Evolutionary conservation across 352 stramenopile genomes (phyloP).

Genomic region (Plasmopara muralis): DNA sequence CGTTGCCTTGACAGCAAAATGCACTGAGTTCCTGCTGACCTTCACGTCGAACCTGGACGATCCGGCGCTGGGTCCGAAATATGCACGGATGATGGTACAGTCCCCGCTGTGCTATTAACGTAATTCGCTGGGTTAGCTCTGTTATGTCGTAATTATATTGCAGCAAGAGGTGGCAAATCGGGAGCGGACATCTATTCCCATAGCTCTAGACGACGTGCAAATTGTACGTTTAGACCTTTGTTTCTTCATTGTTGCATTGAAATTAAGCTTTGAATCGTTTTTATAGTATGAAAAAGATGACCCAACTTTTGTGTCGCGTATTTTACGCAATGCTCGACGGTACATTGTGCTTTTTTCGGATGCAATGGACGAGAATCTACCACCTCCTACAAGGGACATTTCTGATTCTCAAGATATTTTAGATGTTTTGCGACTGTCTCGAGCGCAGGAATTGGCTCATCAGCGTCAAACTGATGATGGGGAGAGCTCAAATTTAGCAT

Average conservation of each 20-base stretch:
- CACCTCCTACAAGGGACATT: slow-evolving; percentile 71
- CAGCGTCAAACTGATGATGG: slow-evolving; percentile 30
- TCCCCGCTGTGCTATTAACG: background rate
- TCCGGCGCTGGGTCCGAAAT: slow-evolving; percentile 55
- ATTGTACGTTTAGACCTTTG: slow-evolving; percentile 40
- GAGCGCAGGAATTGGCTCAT: slow-evolving; percentile 64
- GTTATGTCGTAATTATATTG: slow-evolving; percentile 2
- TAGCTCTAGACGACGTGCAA: slow-evolving; percentile 74
- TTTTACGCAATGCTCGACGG: slow-evolving; percentile 77
- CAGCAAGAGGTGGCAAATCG: slow-evolving; percentile 86
- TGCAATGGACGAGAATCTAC: slow-evolving; percentile 84
- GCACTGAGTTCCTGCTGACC: slow-evolving; percentile 57
- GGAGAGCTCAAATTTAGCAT: slow-evolving; percentile 14
- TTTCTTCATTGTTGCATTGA: background rate
- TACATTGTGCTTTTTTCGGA: slow-evolving; percentile 88
- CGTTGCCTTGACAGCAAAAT: slow-evolving; percentile 47
- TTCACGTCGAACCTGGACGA: slow-evolving; percentile 78
- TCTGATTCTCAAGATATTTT: slow-evolving; percentile 78
- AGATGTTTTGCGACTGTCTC: slow-evolving; percentile 71
- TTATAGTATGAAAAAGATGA: slow-evolving; percentile 69
- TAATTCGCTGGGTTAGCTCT: slow-evolving; percentile 3
- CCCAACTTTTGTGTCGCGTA: slow-evolving; percentile 73
- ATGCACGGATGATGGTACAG: slow-evolving; percentile 70
- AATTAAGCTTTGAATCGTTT: slow-evolving; percentile 2
- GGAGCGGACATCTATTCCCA: slow-evolving; percentile 70